These are phyloP conservation scores for Candida incommunis DNA, from an alignment of 805 yeast genomes.

Conservation along the genomic window DNA sequence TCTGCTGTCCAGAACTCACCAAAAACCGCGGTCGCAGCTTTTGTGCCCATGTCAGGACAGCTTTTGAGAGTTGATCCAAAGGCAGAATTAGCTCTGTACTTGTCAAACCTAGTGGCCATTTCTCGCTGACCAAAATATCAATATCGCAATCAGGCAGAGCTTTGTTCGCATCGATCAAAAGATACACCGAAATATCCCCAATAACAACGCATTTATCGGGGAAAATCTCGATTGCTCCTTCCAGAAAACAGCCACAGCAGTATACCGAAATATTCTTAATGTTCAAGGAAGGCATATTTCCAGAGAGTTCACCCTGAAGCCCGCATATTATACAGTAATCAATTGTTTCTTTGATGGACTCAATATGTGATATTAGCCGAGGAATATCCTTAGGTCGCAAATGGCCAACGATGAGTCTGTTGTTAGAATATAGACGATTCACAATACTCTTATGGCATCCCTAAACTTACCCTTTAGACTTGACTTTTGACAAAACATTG, in stretches of 20 bases:
- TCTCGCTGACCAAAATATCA: neutral
- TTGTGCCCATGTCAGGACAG: neutral
- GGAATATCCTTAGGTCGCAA: neutral
- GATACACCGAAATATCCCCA: neutral
- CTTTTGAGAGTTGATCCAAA: neutral
- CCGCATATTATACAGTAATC: neutral
- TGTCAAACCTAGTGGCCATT: neutral
- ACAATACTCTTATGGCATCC: too few relatives aligned
- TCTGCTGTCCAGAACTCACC: neutral
- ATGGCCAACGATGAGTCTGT: neutral
- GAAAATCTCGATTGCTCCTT: too few relatives aligned
- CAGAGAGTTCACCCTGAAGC: too few relatives aligned
- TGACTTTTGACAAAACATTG: too few relatives aligned
- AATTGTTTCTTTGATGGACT: neutral
- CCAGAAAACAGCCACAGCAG: too few relatives aligned
- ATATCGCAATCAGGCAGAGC: neutral
- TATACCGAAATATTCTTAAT: too few relatives aligned
- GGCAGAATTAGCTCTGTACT: neutral
- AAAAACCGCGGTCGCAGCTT: neutral
- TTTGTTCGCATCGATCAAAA: neutral
- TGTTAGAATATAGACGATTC: neutral
- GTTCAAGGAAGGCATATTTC: too few relatives aligned
- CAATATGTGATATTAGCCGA: neutral
- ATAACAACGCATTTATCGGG: neutral
- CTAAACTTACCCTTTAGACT: conserved; percentile 1